Percentiles rank a stretch among this genome's conserved stretches.
These are phyloP conservation scores for Stentor coeruleus DNA, from an alignment of 73 alveolate species.

Conservation along the genomic window DNA sequence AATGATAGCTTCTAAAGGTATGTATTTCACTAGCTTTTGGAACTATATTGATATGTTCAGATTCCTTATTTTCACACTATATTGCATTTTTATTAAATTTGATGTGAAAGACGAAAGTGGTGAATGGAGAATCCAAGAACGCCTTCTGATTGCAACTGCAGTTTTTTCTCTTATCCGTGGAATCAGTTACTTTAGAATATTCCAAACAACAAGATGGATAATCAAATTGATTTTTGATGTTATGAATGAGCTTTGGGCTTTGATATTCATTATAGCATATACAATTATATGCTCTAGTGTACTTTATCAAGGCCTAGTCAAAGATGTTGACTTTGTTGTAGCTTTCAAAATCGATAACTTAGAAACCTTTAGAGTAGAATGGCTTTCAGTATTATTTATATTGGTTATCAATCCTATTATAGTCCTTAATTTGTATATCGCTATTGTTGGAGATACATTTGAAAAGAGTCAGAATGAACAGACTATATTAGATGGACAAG, in stretches of 20 bases:
- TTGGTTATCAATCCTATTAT: constrained; percentile 3
- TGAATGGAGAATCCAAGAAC: too few species aligned
- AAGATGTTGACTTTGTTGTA: not conserved
- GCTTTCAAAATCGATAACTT: not conserved
- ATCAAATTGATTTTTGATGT: not conserved
- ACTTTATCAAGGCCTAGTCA: not conserved
- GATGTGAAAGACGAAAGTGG: too few species aligned
- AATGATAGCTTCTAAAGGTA: not conserved
- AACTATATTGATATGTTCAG: constrained; percentile 12
- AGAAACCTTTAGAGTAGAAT: not conserved
- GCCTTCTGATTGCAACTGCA: not conserved
- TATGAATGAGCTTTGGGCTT: not conserved
- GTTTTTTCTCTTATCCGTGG: not conserved
- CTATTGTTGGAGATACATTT: not conserved
- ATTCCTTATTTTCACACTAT: not conserved
- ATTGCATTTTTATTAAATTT: not conserved
- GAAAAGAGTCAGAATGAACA: constrained; percentile 14
- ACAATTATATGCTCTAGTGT: not conserved
- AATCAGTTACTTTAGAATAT: not conserved
- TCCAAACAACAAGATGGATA: not conserved
- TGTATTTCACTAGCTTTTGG: not conserved
- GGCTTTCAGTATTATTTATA: not conserved
- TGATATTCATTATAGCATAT: not conserved
- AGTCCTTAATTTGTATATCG: not conserved
- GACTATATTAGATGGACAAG: not conserved